Percentiles rank a stretch among this genome's conserved stretches.
phyloP scores from a whole-genome alignment of 768 basidiomycete species.

The Lentinula aciculospora region DNA sequence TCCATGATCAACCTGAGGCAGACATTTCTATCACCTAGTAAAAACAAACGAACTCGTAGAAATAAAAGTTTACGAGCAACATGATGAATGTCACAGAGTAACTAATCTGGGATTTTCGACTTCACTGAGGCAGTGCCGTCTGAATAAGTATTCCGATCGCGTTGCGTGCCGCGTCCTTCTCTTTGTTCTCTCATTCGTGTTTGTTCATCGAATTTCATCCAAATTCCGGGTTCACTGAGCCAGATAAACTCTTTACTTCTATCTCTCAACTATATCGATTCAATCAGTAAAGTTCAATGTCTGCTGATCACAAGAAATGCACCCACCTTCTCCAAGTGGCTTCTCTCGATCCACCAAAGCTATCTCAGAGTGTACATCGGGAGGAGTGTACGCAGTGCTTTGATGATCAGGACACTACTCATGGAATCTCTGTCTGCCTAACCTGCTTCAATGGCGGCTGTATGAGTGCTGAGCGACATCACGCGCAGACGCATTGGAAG shows the following conservation, averaged over 20 bases:
- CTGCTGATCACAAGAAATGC: constrained; percentile 29
- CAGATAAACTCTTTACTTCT: not conserved
- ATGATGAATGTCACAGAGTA: too few species aligned
- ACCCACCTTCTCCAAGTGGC: constrained; percentile 47
- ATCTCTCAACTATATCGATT: not conserved
- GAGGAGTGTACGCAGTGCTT: constrained; percentile 99
- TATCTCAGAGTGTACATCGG: constrained; percentile 72
- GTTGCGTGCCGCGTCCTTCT: too few species aligned
- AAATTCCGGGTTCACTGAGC: not conserved
- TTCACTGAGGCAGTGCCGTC: too few species aligned
- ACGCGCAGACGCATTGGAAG: constrained; percentile 66
- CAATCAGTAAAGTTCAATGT: constrained; percentile 16
- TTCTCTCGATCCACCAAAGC: constrained; percentile 47
- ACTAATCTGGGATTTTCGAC: too few species aligned
- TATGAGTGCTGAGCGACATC: constrained; percentile 52
- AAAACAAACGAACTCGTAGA: too few species aligned
- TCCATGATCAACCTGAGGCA: too few species aligned
- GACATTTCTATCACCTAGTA: too few species aligned
- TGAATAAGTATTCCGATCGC: too few species aligned
- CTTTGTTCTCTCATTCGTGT: not conserved
- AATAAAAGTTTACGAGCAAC: too few species aligned
- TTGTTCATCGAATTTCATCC: not conserved
- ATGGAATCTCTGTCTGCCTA: constrained; percentile 87
- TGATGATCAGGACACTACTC: constrained; percentile 79
- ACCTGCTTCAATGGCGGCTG: constrained; percentile 95